A percentile compares a stretch with the other conserved stretches of the same genome.
These are phyloP conservation scores for Rubia yunnanensis DNA, from an alignment of 257 asterid genomes.

Conservation along the genomic window DNA sequence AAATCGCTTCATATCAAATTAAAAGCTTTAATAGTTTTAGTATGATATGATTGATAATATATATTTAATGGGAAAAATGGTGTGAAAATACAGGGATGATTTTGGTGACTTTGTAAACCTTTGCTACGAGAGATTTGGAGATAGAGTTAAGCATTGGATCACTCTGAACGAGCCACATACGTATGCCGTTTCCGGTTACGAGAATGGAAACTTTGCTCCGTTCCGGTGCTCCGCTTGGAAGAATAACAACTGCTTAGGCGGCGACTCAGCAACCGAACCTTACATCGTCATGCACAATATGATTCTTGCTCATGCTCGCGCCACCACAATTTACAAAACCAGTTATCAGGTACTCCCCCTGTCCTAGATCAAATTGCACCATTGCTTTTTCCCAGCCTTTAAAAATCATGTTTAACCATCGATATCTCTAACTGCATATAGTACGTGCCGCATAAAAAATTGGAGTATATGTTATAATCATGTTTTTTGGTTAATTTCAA, in stretches of 20 bases:
- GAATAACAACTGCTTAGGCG: slow-evolving; percentile 21
- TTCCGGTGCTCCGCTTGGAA: slow-evolving; percentile 43
- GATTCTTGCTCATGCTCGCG: slow-evolving; percentile 37
- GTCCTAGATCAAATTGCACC: no score
- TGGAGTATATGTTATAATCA: no score
- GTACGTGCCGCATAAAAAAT: no score
- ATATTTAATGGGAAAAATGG: no score
- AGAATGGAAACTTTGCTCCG: slow-evolving; percentile 31
- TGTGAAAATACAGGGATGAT: slow-evolving; percentile 31
- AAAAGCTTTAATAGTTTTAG: no score
- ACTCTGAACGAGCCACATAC: slow-evolving; percentile 20
- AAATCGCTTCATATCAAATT: background rate
- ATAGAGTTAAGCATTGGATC: slow-evolving; percentile 32
- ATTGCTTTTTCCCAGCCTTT: no score
- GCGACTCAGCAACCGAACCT: slow-evolving; percentile 48
- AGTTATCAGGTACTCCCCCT: slow-evolving; percentile 34
- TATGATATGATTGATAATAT: background rate
- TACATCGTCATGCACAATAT: slow-evolving; percentile 38
- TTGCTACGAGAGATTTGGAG: slow-evolving; percentile 56
- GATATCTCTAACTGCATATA: no score
- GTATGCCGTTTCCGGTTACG: slow-evolving; percentile 35
- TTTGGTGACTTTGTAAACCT: slow-evolving; percentile 34
- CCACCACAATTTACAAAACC: slow-evolving; percentile 25
- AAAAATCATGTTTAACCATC: no score
- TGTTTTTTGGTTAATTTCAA: background rate